Base-by-base conservation (phyloP, 106 monocot genomes). In the Allium sativum region DNA sequence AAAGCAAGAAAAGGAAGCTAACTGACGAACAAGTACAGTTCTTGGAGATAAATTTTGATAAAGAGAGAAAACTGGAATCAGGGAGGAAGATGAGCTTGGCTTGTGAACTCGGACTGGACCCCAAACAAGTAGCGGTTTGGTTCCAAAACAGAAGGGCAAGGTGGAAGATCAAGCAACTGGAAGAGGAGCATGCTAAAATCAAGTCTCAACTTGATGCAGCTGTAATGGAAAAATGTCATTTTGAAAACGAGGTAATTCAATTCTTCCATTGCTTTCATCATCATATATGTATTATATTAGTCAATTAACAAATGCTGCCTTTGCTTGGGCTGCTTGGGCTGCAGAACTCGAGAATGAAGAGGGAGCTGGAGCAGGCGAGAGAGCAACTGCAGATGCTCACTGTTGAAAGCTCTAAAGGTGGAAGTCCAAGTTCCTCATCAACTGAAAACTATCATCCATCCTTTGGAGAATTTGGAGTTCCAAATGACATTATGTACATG, bases 101-200 rank as follows among this genome's bases (percentile, higher is more conserved):
- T 2, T 12, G 45, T 2, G 82, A 87, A 65, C 60, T 87, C 7
- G 87, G 87, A 9, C 71, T 87, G 46, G 87, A 87, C 44, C 82
- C 82, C 2, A 87, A 87, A 40, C 87, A 87, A 52, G 87, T 87
- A 3, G 79, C 87, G 14, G 82, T 87, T n/a, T 87, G 87, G 87
- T 87, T 87, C 55, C 87, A 82, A 71, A 87, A 87, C 71, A 55
- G 87, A 45, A 65, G 87, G 13, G 87, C 87, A 0, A 48, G 87
- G 13, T 79, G 79, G 82, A 87, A 87, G 79, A 87, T 54, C 79
- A 87, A 87, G 73, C 82, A 79, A 52, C 41, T 87, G 2, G 87
- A 87, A 63, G 82, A 83, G 40, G 87, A 79, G 71, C 82, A 76
- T 65, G 1, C 44, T 31, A 73, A 77, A 70, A 79, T 82, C 56